A percentile compares a stretch with the other conserved stretches of the same genome.
Evolutionary conservation across 1,284 basidiomycete species (phyloP).

Genomic region (Coriolopsis trogii): DNA sequence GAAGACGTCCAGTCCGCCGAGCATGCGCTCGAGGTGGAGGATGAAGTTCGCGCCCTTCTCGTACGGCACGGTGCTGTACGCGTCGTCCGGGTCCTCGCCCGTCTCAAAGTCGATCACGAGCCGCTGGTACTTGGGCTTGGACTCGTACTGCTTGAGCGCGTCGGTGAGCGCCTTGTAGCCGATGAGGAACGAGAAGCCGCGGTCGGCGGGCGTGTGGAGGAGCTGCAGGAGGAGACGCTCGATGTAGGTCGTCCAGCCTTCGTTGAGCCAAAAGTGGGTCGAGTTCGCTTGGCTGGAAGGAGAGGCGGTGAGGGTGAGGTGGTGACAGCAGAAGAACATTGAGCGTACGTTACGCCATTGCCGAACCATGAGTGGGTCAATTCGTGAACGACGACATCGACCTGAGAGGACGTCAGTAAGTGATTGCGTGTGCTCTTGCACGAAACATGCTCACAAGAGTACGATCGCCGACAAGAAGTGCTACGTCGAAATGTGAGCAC

Average conservation of each 20-base stretch:
- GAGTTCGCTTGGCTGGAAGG: slow-evolving; percentile 63
- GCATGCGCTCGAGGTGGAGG: slow-evolving; percentile 69
- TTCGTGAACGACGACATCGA: slow-evolving; percentile 84
- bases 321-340: not conserved
- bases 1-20: slow-evolving; percentile 89
- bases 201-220: slow-evolving; percentile 78
- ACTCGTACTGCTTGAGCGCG: slow-evolving; percentile 65
- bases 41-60: slow-evolving; percentile 81
- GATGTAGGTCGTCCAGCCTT: slow-evolving; percentile 94
- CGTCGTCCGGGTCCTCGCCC: slow-evolving; percentile 89
- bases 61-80: slow-evolving; percentile 72
- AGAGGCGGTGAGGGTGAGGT: not conserved
- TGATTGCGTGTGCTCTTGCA: not conserved
- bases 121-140: slow-evolving; percentile 78
- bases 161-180: slow-evolving; percentile 77
- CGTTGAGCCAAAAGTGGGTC: slow-evolving; percentile 91
- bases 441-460: slow-evolving; percentile 60
- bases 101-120: slow-evolving; percentile 84
- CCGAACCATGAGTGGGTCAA: slow-evolving; percentile 85
- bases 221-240: slow-evolving; percentile 83
- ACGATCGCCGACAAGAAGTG: slow-evolving; percentile 82
- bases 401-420: slow-evolving; percentile 9
- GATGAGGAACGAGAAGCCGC: slow-evolving; percentile 70
- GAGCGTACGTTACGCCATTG: slow-evolving; percentile 76
- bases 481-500: slow-evolving; percentile 38